Evolutionary conservation across 306 rosid genomes (phyloP).

Genomic region (Inga oerstediana): DNA sequence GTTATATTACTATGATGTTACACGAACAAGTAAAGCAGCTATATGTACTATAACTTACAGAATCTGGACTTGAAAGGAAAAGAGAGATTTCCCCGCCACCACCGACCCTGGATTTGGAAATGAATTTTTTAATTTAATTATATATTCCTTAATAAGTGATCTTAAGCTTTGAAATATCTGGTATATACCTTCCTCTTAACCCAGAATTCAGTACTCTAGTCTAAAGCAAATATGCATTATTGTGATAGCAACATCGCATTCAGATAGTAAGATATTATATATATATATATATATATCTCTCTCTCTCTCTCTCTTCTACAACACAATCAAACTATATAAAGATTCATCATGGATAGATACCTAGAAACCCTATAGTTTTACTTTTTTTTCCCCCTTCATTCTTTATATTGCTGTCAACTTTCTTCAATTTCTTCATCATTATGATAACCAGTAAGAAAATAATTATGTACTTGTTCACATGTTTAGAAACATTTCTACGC

Average conservation of each 20-base stretch:
- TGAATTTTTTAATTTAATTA: neutral
- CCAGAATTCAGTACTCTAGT: neutral
- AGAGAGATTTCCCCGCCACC: neutral
- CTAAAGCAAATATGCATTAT: neutral
- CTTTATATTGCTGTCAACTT: neutral
- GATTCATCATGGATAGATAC: slow-evolving; percentile 1
- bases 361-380: neutral
- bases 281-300: too few relatives aligned
- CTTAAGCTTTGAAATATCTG: neutral
- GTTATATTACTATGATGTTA: too few relatives aligned
- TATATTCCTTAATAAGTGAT: neutral
- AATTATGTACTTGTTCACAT: neutral
- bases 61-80: neutral
- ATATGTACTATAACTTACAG: neutral
- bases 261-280: neutral
- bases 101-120: neutral
- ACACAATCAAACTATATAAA: slow-evolving; percentile 12
- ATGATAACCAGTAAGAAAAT: neutral
- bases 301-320: slow-evolving; percentile 7
- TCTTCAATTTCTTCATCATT: slow-evolving; percentile 1
- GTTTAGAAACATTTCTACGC: neutral
- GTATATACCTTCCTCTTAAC: neutral
- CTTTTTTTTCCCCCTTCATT: neutral
- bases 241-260: slow-evolving; percentile 16
- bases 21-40: neutral